Evolutionary conservation across 352 stramenopile species (phyloP), one percentile per base, ranked within the genome.

Genomic region (Pythium volutum): DNA sequence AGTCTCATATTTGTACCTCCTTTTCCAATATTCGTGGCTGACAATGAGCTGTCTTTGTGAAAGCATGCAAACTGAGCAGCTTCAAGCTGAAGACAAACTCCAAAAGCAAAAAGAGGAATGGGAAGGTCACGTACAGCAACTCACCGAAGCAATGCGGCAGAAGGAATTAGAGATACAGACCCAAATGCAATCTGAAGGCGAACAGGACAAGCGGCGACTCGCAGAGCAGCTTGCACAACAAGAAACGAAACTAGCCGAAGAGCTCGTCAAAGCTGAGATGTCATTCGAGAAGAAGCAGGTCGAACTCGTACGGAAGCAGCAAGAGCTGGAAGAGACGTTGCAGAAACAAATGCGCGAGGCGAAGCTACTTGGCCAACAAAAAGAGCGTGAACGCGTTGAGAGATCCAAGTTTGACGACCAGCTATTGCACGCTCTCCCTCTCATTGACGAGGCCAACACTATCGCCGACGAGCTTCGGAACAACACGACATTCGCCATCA

Each of bases 391-490:
- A 43, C 72, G 82, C 22, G 22, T 77, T 2, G 84, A 96, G 54
- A 73, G 81, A 11, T 64, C 76, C 7, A 71, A 77, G 22, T 91
- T 96, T n/a, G 87, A 95, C 39, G 80, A 95, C 31, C 69, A 89
- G n/a, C 56, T 96, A 4, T 55, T 96, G 15, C 67, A 79, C 16
- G 84, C 80, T 0, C 91, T 96, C 31, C 86, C 86, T 2, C 63
- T 95, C 1, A 69, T 96, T 23, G 88, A 93, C 34, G 88, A 96
- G 70, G 87, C 87, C 22, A 95, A 95, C 62, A 87, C 85, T 15
- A 93, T 94, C 26, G 76, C 84, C 6, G 84, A 95, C 3, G 87
- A 94, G 53, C 66, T 96, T 0, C 73, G 87, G 29, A 88, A 86
- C 39, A 57, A 79, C 45, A 83, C 84, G 0, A 23, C 67, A 6